phyloP scores from a whole-genome alignment of 768 basidiomycete species.

The Pulveroboletus frians region DNA sequence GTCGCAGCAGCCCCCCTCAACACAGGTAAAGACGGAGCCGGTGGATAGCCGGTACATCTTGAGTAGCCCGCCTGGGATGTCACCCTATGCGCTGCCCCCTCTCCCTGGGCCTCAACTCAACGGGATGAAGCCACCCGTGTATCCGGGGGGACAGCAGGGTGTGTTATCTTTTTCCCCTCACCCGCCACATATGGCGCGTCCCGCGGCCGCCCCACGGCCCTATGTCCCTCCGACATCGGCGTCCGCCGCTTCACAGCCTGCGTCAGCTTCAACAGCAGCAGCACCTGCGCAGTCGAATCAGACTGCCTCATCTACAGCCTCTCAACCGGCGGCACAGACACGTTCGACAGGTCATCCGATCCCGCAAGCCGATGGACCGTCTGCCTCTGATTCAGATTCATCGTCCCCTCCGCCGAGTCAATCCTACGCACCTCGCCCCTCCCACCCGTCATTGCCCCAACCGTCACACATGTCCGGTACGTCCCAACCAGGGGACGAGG shows the following conservation, averaged over 20 bases:
- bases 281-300: conserved; percentile 17
- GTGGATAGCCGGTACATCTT: conserved; percentile 66
- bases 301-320: conserved; percentile 5
- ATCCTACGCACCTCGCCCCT: conserved; percentile 61
- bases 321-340: conserved; percentile 16
- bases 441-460: conserved; percentile 76
- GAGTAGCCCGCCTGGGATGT: conserved; percentile 35
- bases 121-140: conserved; percentile 44
- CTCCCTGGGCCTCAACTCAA: conserved; percentile 64
- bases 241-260: conserved; percentile 24
- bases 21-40: conserved; percentile 70
- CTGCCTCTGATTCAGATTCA: conserved; percentile 61
- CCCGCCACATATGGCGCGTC: conserved; percentile 25
- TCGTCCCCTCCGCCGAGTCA: conserved; percentile 61
- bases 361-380: conserved; percentile 79
- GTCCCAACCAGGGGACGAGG: conserved; percentile 56
- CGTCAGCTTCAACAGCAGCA: conserved; percentile 5
- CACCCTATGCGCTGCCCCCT: conserved; percentile 52
- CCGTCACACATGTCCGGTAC: conserved; percentile 37
- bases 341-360: conserved; percentile 37
- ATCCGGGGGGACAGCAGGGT: conserved; percentile 55
- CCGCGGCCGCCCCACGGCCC: conserved; percentile 17
- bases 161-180: conserved; percentile 49
- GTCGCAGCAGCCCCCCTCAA: conserved; percentile 28
- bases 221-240: conserved; percentile 18